These are phyloP conservation scores for Hordeum marinum DNA, from an alignment of 176 grass and related monocot genomes.

Conservation along the genomic window DNA sequence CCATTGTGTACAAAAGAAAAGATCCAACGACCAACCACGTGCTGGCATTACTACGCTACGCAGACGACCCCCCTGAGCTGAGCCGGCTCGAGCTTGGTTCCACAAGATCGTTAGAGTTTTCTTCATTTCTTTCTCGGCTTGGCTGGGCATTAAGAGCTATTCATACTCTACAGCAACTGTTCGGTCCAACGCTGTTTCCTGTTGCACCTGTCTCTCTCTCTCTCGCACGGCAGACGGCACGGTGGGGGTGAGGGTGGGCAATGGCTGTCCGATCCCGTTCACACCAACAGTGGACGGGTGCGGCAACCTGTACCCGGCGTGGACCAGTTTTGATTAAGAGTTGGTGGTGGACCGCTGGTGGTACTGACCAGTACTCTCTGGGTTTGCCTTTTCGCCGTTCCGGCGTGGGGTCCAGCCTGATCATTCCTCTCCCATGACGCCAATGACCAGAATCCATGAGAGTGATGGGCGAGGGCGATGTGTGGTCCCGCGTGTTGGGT, in stretches of 20 bases:
- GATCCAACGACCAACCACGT: neutral
- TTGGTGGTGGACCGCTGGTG: too few species aligned
- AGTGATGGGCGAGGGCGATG: neutral
- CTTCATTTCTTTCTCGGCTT: too few species aligned
- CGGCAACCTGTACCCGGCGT: neutral
- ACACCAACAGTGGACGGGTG: neutral
- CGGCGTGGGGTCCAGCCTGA: neutral
- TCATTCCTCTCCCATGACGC: constrained; percentile 11
- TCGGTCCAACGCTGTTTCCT: too few species aligned
- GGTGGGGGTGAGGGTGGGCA: neutral
- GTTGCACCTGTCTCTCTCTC: too few species aligned
- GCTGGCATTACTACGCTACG: neutral
- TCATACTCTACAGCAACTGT: neutral
- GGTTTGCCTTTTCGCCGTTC: neutral
- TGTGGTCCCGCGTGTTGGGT: neutral
- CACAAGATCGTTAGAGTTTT: too few species aligned
- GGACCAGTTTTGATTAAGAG: neutral
- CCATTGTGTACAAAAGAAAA: too few species aligned
- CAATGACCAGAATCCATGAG: neutral
- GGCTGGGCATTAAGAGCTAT: neutral
- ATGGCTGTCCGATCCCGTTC: neutral
- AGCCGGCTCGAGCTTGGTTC: too few species aligned
- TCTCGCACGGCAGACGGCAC: neutral
- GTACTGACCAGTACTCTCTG: neutral
- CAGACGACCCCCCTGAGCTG: neutral